Base-by-base conservation (phyloP, 148 eudicot species). In the Chenopodium suecicum region DNA sequence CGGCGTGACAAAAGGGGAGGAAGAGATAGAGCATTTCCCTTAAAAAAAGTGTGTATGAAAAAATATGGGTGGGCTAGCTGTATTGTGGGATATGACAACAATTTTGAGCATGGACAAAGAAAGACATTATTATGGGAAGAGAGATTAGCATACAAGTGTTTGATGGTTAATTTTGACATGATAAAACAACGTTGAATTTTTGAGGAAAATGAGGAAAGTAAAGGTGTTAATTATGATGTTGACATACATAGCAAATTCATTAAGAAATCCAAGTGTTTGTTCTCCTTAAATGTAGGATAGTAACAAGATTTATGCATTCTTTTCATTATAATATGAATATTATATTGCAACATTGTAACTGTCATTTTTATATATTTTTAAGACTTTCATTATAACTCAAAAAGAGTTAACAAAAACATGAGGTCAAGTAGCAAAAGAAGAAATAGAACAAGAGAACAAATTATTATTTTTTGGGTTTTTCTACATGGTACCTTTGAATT, bases 1-100 rank as follows among this genome's bases (percentile, higher is more conserved):
- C 86, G 85, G 82, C 82, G 82, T 83, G 65, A 79, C 80, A 83
- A 83, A 85, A 77, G 83, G 83, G 79, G 84, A 83, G 79, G 80
- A 86, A 82, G 82, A 75, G 79, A 83, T 41, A 64, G 86, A 79
- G 56, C 86, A 86, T 90, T 41, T 81, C 87, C 68, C 81, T 79
- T 84, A 32, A 44, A 77, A 81, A 76, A 60, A 41, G 41, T 41
- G 25, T 5, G 19, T 19, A 62, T 70, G 41, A 75, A 58, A 65
- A 37, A 20, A 46, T 46, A 56, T 25, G 37, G 0, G 11, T 25
- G 63, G 79, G 78, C 27, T 56, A 71, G 83, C 68, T 80, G 83
- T 80, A 34, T 78, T 73, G 23, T 64, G 34, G 83, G 83, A 84
- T 46, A 77, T 84, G 73, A 76, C 78, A 77, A 81, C 75, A 81